Evolutionary conservation across 345 rosid species (phyloP), one percentile per base, ranked within the genome.

Genomic region (Melastoma malabathricum): DNA sequence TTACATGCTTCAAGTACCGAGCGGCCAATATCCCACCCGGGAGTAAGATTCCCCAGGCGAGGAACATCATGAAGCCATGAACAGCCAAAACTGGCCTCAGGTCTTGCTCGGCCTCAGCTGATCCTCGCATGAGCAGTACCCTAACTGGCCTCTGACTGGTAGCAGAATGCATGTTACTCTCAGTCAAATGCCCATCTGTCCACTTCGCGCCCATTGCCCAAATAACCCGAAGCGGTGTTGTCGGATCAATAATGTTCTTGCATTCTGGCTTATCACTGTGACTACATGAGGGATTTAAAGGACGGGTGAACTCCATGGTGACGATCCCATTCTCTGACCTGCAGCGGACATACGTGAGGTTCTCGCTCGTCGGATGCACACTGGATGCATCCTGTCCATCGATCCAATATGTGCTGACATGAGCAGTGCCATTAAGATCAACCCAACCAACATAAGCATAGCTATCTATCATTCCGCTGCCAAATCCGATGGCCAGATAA

Each of bases 11-110:
- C 60, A 92, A 57, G 75, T 84, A 92, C 58, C 96, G 77, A 48
- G 96, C 89, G 0, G 98, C 78, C 66, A 92, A 55, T 64, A 83
- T 75, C 29, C 98, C 96, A 2, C 93, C 86, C 15, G 98, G 96
- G 55, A 92, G 82, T 67, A 92, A 63, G 73, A 92, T 84, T 41
- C 96, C 98, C 96, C 96, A 92, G 51, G 96, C 93, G 15, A 92
- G 98, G 71, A 92, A 92, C 98, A 92, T 87, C 98, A 92, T 84
- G 74, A 87, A 92, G 43, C 98, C 96, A 13, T 92, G 98, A 47
- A 87, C 96, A 1, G 96, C 93, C 47, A 84, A 68, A 13, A 92
- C 96, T 0, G 96, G 96, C 31, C 79, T 74, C 58, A 92, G 67
- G 79, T 82, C 98, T 68, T 92, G 93, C 66, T 87, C 95, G 0